Evolutionary conservation across 805 yeast species (phyloP), one percentile per base, ranked within the genome.

Genomic region (Lipomyces chichibuensis): DNA sequence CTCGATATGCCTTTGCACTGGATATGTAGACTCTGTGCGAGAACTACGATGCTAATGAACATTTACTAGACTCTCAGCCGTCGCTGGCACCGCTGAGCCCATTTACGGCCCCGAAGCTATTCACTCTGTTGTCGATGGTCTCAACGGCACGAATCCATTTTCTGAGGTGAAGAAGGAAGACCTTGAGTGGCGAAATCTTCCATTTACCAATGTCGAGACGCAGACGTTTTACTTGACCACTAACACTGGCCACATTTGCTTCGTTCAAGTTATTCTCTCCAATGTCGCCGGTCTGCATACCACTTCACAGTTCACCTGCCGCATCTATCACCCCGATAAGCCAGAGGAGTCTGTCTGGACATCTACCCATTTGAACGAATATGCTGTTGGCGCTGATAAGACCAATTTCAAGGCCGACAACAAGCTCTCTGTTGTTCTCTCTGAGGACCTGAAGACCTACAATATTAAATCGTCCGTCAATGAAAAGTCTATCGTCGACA

Each of bases 61-160:
- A 6, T 23, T 14, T 23, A 43, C 55, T 29, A 52, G 55, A n/a
- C 25, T 90, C 63, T 91, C 98, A n/a, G 95, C 96, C 5, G 95
- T 92, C 57, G 94, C 98, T 5, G 99, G 99, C 64, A 86, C 96
- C 13, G 97, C 97, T 1, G 99, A 95, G 78, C 99, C 99, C 32
- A 97, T 90, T 76, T 95, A 95, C 75, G 99, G 99, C 62, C 84
- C 89, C 53, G 97, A 89, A 60, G 96, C 96, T 53, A 91, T 95
- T 72, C 94, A 89, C 75, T 85, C 98, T n/a, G 87, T 93, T 65
- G 85, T 90, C 54, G 85, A 85, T 49, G 77, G 86, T 57, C 86
- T 88, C 57, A 85, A 81, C 39, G 79, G 74, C 69, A 82, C 83
- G 52, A 86, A 87, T 71, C 84, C 90, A 0, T 90, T 80, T 74